These are phyloP conservation scores for Talaromyces sp. DNA, from an alignment of 2,329 filamentous ascomycete genomes.

Conservation along the genomic window DNA sequence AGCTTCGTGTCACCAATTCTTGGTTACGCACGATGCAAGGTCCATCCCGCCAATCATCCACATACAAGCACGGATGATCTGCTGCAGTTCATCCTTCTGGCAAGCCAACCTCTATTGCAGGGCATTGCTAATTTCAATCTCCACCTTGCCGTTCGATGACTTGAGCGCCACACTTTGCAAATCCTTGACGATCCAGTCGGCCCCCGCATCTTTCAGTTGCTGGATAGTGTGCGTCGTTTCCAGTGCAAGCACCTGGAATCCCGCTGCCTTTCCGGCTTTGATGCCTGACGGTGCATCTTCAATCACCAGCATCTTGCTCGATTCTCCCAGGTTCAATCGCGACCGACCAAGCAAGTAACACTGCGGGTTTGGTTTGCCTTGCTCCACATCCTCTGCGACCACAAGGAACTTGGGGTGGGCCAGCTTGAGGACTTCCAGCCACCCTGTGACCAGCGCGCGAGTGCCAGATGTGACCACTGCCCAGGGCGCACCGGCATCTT, in stretches of 20 bases:
- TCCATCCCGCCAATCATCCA: neutral
- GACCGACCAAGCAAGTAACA: conserved; percentile 66
- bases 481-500: conserved; percentile 63
- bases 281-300: conserved; percentile 89
- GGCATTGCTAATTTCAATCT: conserved; percentile 62
- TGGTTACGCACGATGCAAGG: conserved; percentile 7
- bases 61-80: neutral
- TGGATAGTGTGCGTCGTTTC: conserved; percentile 74
- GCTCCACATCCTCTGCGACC: conserved; percentile 67
- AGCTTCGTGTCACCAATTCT: neutral
- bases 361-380: conserved; percentile 70
- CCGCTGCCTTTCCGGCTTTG: conserved; percentile 73
- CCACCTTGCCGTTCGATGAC: conserved; percentile 50
- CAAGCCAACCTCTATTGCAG: conserved; percentile 21
- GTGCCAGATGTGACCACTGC: conserved; percentile 76
- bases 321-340: conserved; percentile 48
- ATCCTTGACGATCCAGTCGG: conserved; percentile 82
- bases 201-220: conserved; percentile 67
- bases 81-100: neutral
- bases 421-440: conserved; percentile 62
- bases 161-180: conserved; percentile 64
- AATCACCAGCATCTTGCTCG: conserved; percentile 62
- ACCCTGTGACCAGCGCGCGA: conserved; percentile 59
- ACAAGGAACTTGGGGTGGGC: conserved; percentile 62
- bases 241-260: conserved; percentile 77